These are phyloP conservation scores for Geranium brycei DNA, from an alignment of 345 rosid species.

Conservation along the genomic window DNA sequence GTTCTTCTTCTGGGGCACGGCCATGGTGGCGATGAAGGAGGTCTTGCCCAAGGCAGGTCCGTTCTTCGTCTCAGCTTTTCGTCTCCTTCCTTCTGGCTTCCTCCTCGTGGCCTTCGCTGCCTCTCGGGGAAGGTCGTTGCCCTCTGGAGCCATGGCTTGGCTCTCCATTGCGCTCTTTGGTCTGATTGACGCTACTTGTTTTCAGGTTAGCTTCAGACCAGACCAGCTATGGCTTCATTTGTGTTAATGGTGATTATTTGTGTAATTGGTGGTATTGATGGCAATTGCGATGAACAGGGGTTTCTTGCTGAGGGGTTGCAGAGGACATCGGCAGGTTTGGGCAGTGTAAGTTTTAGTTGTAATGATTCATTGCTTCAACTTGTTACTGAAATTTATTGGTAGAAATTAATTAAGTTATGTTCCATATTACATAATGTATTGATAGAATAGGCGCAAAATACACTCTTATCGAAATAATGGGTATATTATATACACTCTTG, in stretches of 20 bases:
- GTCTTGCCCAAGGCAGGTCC: conserved; percentile 76
- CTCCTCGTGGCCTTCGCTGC: conserved; percentile 61
- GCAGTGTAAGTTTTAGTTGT: conserved; percentile 41
- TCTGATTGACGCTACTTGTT: conserved; percentile 71
- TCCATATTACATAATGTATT: no score
- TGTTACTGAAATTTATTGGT: no score
- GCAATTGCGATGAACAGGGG: conserved; percentile 29
- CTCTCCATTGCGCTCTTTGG: conserved; percentile 72
- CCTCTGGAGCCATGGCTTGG: conserved; percentile 74
- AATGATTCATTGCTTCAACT: neutral
- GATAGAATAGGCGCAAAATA: no score
- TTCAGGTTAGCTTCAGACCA: conserved; percentile 35
- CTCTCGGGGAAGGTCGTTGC: conserved; percentile 44
- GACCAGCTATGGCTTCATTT: neutral
- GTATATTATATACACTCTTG: no score
- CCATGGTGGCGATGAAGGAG: conserved; percentile 98
- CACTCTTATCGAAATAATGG: no score
- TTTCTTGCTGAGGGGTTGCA: conserved; percentile 85
- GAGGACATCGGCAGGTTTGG: conserved; percentile 89
- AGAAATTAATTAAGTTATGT: no score
- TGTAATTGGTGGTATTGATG: conserved; percentile 9
- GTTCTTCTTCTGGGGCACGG: conserved; percentile 95
- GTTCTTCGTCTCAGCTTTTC: conserved; percentile 76
- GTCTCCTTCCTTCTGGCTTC: conserved; percentile 78
- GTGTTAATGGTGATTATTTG: neutral